Evolutionary conservation across 2,329 filamentous ascomycete genomes (phyloP).

Genomic region (Diplodia mutila): DNA sequence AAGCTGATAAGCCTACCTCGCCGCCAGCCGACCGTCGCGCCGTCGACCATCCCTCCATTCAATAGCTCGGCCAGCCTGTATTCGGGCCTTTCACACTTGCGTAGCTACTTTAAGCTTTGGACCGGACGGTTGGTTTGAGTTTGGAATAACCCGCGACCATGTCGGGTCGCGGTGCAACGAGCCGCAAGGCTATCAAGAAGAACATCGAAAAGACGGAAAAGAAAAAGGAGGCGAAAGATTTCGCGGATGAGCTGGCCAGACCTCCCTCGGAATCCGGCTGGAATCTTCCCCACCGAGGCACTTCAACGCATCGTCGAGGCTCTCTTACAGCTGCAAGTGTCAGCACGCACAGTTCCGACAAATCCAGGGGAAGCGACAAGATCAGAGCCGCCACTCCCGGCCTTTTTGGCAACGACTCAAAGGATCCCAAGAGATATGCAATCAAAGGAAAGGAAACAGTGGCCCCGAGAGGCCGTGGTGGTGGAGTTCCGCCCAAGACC

Average conservation of each 20-base stretch:
- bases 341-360: constrained; percentile 34
- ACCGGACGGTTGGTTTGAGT: not conserved
- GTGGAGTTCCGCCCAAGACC: constrained; percentile 41
- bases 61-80: not conserved
- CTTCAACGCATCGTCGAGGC: not conserved
- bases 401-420: constrained; percentile 31
- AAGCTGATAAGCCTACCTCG: constrained; percentile 5
- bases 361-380: constrained; percentile 25
- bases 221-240: constrained; percentile 39
- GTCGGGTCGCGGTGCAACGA: constrained; percentile 46
- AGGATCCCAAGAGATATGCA: constrained; percentile 34
- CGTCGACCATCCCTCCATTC: not conserved
- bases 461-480: constrained; percentile 44
- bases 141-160: constrained; percentile 31
- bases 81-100: not conserved
- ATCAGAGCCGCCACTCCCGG: constrained; percentile 6
- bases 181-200: constrained; percentile 46
- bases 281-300: constrained; percentile 13
- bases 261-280: constrained; percentile 21
- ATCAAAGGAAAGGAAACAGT: constrained; percentile 44
- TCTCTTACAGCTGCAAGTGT: constrained; percentile 27
- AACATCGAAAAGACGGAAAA: constrained; percentile 47
- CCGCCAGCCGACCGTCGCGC: not conserved
- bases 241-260: constrained; percentile 31
- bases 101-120: not conserved